Evolutionary conservation across 495 filamentous ascomycete species (phyloP), one percentile per base, ranked within the genome.

Genomic region (Neurospora hispaniola): DNA sequence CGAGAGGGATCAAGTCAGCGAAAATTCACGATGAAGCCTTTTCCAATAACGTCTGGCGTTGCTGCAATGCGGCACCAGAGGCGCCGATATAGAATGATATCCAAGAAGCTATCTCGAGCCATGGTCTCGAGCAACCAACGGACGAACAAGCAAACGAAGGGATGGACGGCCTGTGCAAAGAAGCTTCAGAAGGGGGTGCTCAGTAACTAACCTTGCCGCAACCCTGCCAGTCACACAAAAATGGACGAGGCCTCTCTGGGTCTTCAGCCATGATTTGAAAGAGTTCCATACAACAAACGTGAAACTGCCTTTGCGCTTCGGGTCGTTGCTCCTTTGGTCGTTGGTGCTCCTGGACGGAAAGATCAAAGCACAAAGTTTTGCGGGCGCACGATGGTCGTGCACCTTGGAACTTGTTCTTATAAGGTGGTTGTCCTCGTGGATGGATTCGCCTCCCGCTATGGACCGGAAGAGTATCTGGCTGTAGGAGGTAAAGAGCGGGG

Each of bases 141-240:
- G 54, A 66, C 54, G 14, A 66, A 18, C 54, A 9, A 66, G 27
- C 27, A 4, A 66, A 16, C 54, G 6, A 66, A 9, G 0, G 54
- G 14, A 66, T 66, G 1, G 54, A 66, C 27, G 27, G 54, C 54
- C 54, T 66, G 54, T 66, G 54, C 54, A 66, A 66, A 66, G 54
- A 2, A 31, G 6, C 27, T 66, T 66, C 54, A 18, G 54, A 66
- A 35, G 27, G 54, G 54, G 12, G 6, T 14, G 5, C 27, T 62
- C 54, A 35, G 27, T 66, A 43, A 79, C 85, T 42, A 76, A 88
- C 86, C 81, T 88, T 88, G 69, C 75, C 81, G 74, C 86, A 88
- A 59, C 74, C 73, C 74, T 82, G 75, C 86, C 85, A 88, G 74
- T 85, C 82, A 78, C 86, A 88, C 80, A 81, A 77, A 76, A 86